Evolutionary conservation across 1,284 basidiomycete species (phyloP), one percentile per base, ranked within the genome.

Genomic region (Grifola frondosa): DNA sequence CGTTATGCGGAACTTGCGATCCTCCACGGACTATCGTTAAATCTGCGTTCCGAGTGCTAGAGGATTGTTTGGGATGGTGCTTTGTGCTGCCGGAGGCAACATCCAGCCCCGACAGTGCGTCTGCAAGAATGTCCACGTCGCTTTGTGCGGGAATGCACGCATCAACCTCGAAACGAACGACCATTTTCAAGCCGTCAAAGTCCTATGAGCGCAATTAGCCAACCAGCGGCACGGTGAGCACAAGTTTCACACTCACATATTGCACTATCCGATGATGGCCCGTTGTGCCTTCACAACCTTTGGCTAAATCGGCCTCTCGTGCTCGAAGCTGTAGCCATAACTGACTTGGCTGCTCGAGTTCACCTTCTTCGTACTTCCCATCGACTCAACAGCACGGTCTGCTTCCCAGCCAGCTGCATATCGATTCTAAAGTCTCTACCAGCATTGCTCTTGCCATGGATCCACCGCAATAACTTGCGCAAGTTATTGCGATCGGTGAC

Each of bases 341-440:
- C 50, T 47, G 4, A 28, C 67, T 16, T 23, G 2, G 40, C 30
- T 29, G 16, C 7, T 9, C 15, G 33, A 26, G 4, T 13, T 25
- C 7, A 20, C 20, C 12, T 40, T 29, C 37, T 47, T 6, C 42
- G 39, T 4, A 31, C 49, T 30, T 54, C 55, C 53, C 49, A 55
- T n/a, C 80, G 67, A 48, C 71, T 76, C 50, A 82, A 59, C 7
- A 83, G 56, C 3, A 81, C 58, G 0, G 79, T 81, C 43, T 66
- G 66, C 25, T 67, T 54, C 9, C 80, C 79, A 5, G 67, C 76
- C 7, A 81, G 65, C 53, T 80, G 73, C 17, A 73, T 49, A 50
- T 82, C 79, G 38, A 82, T 77, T 19, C 80, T 63, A 50, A 81
- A 82, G 32, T 75, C 71, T n/a, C n/a, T n/a, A n/a, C n/a, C n/a